A percentile compares a stretch with the other conserved stretches of the same genome.
Evolutionary conservation across 352 stramenopile species (phyloP).

Genomic region (Phytophthora cajani): DNA sequence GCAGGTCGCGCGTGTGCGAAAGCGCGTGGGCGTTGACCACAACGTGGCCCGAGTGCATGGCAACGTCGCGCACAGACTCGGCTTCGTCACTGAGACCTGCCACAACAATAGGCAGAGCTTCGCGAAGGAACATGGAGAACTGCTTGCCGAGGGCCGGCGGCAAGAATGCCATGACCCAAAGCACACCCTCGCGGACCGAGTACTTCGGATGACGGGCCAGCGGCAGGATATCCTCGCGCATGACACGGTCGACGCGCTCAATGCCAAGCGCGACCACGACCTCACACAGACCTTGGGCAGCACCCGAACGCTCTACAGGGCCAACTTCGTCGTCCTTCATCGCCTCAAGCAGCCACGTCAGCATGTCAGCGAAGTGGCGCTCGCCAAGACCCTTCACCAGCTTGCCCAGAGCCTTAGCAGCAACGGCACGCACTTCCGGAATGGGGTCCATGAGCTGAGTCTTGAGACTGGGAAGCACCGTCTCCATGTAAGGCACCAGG

Average conservation of each 20-base stretch:
- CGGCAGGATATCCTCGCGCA: conserved; percentile 96
- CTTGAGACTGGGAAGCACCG: conserved; percentile 97
- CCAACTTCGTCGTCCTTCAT: conserved; percentile 93
- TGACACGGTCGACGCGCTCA: conserved; percentile 74
- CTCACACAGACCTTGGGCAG: conserved; percentile 98
- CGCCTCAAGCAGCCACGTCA: conserved; percentile 97
- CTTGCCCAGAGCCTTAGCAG: conserved; percentile 95
- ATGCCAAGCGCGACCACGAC: conserved; percentile 89
- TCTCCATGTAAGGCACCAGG: conserved; percentile 98
- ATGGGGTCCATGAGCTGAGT: conserved; percentile 93
- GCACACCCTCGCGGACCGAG: conserved; percentile 96
- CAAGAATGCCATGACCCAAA: conserved; percentile 99
- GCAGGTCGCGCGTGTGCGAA: conserved; percentile 96
- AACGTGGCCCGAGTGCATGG: conserved; percentile 97
- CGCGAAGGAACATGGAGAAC: conserved; percentile 95
- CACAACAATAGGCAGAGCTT: conserved; percentile 97
- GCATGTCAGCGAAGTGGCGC: conserved; percentile 95
- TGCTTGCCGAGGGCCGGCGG: conserved; percentile 93
- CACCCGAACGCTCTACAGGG: conserved; percentile 97
- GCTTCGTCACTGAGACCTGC: conserved; percentile 98
- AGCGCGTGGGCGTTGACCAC: conserved; percentile 97
- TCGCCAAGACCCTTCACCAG: conserved; percentile 97
- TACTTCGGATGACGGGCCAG: conserved; percentile 94
- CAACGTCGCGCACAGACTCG: conserved; percentile 98
- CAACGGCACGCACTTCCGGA: conserved; percentile 94